Evolutionary conservation across 1,139 yeast genomes (phyloP), one percentile per base, ranked within the genome.

Genomic region (Yamadazyma triangularis): DNA sequence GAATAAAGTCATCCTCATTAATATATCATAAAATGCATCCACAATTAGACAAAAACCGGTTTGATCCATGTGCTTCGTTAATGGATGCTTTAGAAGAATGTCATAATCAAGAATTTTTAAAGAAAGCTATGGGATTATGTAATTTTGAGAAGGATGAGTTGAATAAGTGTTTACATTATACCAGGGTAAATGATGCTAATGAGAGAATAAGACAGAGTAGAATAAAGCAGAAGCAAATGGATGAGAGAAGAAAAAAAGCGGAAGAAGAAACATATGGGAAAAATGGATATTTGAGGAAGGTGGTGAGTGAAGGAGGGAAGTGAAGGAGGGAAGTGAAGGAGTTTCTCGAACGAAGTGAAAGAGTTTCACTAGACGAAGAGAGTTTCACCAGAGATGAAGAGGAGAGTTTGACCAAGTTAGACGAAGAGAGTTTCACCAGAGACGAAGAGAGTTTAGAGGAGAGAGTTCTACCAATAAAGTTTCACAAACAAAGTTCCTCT

Each of bases 41-140:
- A 13, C 73, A 68, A 41, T 54, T 68, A 42, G 74, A 68, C 47
- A 62, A 56, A 39, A 58, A 56, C 39, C 53, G 73, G 41, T 68
- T 67, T 39, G 68, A 62, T 33, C 61, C 83, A 22, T 91, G 98
- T 56, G 79, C 76, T 30, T 83, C 80, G 40, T 71, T 88, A 32
- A 87, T 91, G 60, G 81, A 81, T 42, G 96, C 95, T 1, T 71
- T 91, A 10, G 96, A 89, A 51, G 82, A 85, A 51, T 91, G 98
- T 53, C 96, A 89, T 50, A 70, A 77, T 38, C 74, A 72, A 39
- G 84, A 80, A 36, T 83, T 80, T 44, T 48, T 84, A 41, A 72
- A 76, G 47, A 77, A 84, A 51, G 79, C 86, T n/a, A 64, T 86
- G 44, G 97, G 97, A 23, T 65, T 76, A 42, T 91, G 98, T 60